A percentile compares a stretch with the other conserved stretches of the same genome.
These are phyloP conservation scores for Geranomyces variabilis DNA, from an alignment of 192 early-diverging fungal genomes.

Conservation along the genomic window DNA sequence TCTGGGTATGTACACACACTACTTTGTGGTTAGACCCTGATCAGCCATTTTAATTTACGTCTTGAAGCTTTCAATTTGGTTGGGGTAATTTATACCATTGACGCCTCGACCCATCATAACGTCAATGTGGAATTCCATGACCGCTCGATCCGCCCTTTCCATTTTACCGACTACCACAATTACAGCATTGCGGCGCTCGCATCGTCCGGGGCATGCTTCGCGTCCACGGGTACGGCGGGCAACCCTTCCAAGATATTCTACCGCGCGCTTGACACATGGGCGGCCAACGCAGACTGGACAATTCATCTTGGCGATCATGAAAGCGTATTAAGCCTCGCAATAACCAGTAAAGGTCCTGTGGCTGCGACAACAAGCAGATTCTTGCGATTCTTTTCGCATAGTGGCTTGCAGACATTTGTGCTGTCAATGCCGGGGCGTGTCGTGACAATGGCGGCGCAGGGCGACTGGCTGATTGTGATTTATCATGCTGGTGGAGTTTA, in stretches of 20 bases:
- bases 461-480: constrained; percentile 48
- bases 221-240: constrained; percentile 47
- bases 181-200: constrained; percentile 78
- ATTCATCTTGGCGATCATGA: constrained; percentile 69
- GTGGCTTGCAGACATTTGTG: constrained; percentile 79
- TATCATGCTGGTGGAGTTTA: constrained; percentile 53
- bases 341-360: constrained; percentile 68
- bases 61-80: constrained; percentile 85
- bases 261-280: constrained; percentile 72
- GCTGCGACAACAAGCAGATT: constrained; percentile 75
- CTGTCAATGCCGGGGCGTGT: constrained; percentile 60
- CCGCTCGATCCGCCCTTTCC: constrained; percentile 75
- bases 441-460: constrained; percentile 46
- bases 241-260: constrained; percentile 71
- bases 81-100: constrained; percentile 75
- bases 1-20: constrained; percentile 32
- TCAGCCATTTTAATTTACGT: constrained; percentile 3
- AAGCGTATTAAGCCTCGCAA: constrained; percentile 56
- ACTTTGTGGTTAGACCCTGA: constrained; percentile 1
- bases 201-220: constrained; percentile 75
- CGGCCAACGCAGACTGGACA: constrained; percentile 77
- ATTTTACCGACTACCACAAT: constrained; percentile 79
- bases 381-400: constrained; percentile 76
- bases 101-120: constrained; percentile 67
- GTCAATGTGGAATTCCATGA: constrained; percentile 91